Base-by-base conservation (phyloP, 768 basidiomycete genomes). In the Leucocoprinus leucothites region DNA sequence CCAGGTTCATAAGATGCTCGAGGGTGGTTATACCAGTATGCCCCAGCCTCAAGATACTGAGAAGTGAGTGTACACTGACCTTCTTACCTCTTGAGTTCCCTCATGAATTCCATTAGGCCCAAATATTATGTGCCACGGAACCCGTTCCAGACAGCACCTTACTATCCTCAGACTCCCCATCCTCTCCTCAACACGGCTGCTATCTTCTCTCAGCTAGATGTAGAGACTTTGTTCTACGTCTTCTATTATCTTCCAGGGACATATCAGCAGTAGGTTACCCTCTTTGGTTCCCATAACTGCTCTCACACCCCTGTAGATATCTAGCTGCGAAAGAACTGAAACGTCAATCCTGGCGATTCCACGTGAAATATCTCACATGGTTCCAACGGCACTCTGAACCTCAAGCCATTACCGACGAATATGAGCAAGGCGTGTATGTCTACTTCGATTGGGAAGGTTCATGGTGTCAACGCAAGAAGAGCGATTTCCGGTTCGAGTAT, bases 371-470 rank as follows among this genome's bases (percentile, higher is more conserved):
- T 68, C 75, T 99, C 58, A 99, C 97, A 26, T 99, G 97, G 95
- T 99, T 99, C 84, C 97, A 98, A 70, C 85, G 97, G 35, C 93
- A 97, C 65, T 94, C 93, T 21, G 95, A 98, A 65, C 97, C 97
- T 8, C 93, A 96, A 65, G 94, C 94, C 1, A 98, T 99, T 68
- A 99, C 97, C 50, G 96, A 98, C 63, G 96, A 98, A 69, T 99
- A 98, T 69, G 97, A 99, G 72, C 95, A 98, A 74, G 97, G 97
- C 13, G 94, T 97, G 13, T 99, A 99, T 71, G 91, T 97, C 31
- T 99, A 99, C 79, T 98, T 98, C 70, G 96, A 98, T 72, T 98
- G 95, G 95, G 95, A 98, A 70, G 93, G 93, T 48, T 92, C 91
- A 60, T 99, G 96, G 97, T 97, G 94, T 69, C 94, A 96, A 69